Evolutionary conservation across 169 alveolate genomes (phyloP).

Genomic region (Hepatocystis sp.): DNA sequence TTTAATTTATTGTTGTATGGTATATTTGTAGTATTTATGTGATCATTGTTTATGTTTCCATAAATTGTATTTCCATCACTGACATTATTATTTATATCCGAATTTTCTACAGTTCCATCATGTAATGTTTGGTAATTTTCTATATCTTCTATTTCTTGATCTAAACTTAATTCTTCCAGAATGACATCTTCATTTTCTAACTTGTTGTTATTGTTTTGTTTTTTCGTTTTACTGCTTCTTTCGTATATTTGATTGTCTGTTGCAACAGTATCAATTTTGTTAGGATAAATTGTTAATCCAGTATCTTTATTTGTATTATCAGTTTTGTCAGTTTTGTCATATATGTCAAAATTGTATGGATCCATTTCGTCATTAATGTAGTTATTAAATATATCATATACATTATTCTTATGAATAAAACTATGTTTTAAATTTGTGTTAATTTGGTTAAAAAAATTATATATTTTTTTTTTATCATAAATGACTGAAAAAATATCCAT

Average conservation of each 20-base stretch:
- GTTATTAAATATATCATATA: constrained; percentile 55
- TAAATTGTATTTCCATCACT: no score
- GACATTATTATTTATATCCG: neutral
- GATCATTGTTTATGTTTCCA: no score
- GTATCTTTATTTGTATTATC: neutral
- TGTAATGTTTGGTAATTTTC: constrained; percentile 30
- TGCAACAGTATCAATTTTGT: neutral
- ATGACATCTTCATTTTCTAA: constrained; percentile 17
- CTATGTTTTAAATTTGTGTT: constrained; percentile 63
- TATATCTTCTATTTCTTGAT: constrained; percentile 8
- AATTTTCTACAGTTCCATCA: constrained; percentile 14
- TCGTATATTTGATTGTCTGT: neutral
- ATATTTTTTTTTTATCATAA: constrained; percentile 44
- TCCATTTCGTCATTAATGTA: constrained; percentile 39
- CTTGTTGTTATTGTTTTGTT: neutral
- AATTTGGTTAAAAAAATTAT: constrained; percentile 42
- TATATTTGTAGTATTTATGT: no score
- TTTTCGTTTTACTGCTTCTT: neutral
- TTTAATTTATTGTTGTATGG: no score
- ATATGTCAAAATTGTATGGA: constrained; percentile 50
- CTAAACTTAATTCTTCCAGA: constrained; percentile 31
- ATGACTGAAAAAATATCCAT: constrained; percentile 57
- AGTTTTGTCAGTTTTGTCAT: constrained; percentile 31
- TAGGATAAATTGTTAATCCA: neutral
- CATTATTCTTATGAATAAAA: constrained; percentile 72